phyloP scores from a whole-genome alignment of 108 stramenopile genomes.

The Cylindrotheca closterium region DNA sequence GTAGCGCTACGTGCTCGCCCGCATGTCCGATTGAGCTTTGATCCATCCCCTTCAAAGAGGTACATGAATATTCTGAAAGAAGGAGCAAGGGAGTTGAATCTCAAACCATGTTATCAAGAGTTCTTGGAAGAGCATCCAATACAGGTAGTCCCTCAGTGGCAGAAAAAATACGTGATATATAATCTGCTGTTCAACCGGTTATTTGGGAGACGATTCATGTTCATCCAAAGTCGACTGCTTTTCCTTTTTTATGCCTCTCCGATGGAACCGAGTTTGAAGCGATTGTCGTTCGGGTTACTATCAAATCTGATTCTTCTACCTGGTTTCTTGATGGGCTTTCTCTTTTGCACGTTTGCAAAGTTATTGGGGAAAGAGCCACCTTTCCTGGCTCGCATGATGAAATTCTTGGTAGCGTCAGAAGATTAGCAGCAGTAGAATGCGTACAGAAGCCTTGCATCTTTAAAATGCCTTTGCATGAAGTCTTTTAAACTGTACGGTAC shows the following conservation, averaged over 20 bases:
- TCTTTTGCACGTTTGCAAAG: not conserved
- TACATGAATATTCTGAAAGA: slow-evolving; percentile 53
- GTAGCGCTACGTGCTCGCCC: slow-evolving; percentile 43
- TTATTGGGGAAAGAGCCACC: slow-evolving; percentile 8
- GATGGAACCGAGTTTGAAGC: not conserved
- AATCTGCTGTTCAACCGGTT: slow-evolving; percentile 28
- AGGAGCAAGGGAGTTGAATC: slow-evolving; percentile 48
- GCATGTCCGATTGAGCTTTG: slow-evolving; percentile 37
- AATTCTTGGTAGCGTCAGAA: slow-evolving; percentile 2
- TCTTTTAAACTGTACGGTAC: no score
- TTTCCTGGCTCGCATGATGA: slow-evolving; percentile 1
- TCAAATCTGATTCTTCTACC: slow-evolving; percentile 29
- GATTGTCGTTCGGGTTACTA: slow-evolving; percentile 9
- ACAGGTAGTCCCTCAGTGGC: slow-evolving; percentile 24
- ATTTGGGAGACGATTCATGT: slow-evolving; percentile 12
- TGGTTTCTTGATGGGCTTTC: slow-evolving; percentile 28
- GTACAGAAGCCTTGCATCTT: no score
- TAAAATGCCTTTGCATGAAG: no score
- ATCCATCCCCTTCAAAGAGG: slow-evolving; percentile 41
- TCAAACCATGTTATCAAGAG: slow-evolving; percentile 44
- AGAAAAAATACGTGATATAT: slow-evolving; percentile 27
- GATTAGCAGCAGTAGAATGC: no score
- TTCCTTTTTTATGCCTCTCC: slow-evolving; percentile 30
- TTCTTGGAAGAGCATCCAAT: slow-evolving; percentile 44
- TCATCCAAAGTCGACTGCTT: slow-evolving; percentile 28